Evolutionary conservation across 129 eudicot genomes (phyloP).

Genomic region (Arctium minus): DNA sequence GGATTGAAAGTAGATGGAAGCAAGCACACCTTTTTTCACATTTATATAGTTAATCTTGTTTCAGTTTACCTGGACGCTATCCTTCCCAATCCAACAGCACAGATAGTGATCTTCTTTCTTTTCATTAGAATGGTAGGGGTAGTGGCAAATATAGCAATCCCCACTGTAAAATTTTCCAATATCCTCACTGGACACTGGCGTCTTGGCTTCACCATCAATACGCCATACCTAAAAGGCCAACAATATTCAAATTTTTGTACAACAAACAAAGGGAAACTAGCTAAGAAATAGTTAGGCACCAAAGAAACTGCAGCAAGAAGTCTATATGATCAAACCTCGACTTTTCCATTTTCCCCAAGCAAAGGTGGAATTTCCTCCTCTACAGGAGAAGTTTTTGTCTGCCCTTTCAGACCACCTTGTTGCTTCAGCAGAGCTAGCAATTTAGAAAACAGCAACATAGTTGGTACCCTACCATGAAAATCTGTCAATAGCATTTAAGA

Average conservation of each 20-base stretch:
- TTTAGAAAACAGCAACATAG: conserved; percentile 7
- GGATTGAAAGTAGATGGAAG: neutral
- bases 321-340: conserved; percentile 54
- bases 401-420: conserved; percentile 86
- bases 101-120: conserved; percentile 82
- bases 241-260: neutral
- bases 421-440: conserved; percentile 90
- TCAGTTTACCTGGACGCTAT: conserved; percentile 76
- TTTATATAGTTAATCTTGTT: neutral
- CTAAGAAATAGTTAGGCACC: neutral
- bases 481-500: neutral
- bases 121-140: conserved; percentile 78
- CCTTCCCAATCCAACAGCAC: conserved; percentile 95
- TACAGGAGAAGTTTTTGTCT: conserved; percentile 64
- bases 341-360: conserved; percentile 84
- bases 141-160: conserved; percentile 89
- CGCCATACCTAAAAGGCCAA: conserved; percentile 71
- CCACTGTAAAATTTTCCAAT: conserved; percentile 91
- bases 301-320: neutral
- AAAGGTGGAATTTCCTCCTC: conserved; percentile 87
- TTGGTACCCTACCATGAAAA: conserved; percentile 6
- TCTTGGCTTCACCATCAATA: conserved; percentile 71
- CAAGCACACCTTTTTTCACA: neutral
- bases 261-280: neutral
- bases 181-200: conserved; percentile 68